Base-by-base conservation (phyloP, 148 eudicot species). In the Arctostaphylos glauca region DNA sequence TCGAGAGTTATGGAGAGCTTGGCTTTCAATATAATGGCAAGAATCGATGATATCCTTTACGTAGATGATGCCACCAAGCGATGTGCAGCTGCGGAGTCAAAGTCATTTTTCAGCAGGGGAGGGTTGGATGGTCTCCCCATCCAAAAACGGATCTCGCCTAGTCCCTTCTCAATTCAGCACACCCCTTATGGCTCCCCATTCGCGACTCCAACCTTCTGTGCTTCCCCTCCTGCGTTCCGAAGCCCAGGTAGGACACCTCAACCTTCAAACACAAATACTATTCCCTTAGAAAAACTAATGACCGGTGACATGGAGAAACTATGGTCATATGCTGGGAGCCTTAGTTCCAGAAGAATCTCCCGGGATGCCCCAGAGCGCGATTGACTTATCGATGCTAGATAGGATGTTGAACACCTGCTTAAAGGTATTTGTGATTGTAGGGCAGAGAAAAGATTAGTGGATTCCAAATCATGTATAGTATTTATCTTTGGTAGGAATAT, bases 1-100 rank as follows among this genome's bases (percentile, higher is more conserved):
- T 96, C 99, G 15, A 90, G 99, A 86, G 99, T 96, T n/a, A 89
- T 88, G 87, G 99, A 96, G 89, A 94, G 99, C 87, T 87, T 96
- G 83, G 99, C 99, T 44, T 96, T 94, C 80, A 96, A 96, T 87
- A 88, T 93, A 66, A 92, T 92, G 88, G 98, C 99, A 2, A 92
- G 99, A 82, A 96, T 96, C 31, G 98, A 96, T 31, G 95, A 92
- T 67, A 89, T 92, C 25, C 53, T 94, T 60, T 94, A 80, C 76
- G 97, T 90, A 18, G 99, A 96, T 46, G 99, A 96, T 74, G 92
- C 95, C 44, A 85, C 89, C 19, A 94, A 89, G 79, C 92, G 86
- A 83, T 91, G 91, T 74, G 88, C 90, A 67, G 91, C 92, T 55
- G 90, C 92, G 52, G 92, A 90, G 46, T 81, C 92, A 5, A 82